These are phyloP conservation scores for Porcisia hertigi DNA, from an alignment of 208 protist genomes.

Conservation along the genomic window DNA sequence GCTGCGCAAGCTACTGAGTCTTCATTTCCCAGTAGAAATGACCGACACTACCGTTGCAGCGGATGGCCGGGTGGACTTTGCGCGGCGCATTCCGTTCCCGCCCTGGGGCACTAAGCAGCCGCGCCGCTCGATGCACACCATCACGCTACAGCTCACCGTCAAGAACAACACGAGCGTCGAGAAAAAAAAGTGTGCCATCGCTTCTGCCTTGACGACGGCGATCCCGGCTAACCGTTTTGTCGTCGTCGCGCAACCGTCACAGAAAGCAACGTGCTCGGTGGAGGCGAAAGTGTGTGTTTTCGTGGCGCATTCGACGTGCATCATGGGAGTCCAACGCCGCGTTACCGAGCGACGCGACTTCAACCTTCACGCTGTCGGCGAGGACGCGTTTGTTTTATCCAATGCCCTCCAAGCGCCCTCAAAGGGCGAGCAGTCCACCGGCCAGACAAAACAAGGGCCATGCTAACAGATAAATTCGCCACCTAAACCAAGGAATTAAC, in stretches of 20 bases:
- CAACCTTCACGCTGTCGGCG: conserved; percentile 71
- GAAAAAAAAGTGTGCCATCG: conserved; percentile 49
- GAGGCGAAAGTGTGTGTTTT: conserved; percentile 50
- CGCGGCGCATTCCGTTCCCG: conserved; percentile 20
- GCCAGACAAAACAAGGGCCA: neutral
- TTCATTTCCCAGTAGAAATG: conserved; percentile 50
- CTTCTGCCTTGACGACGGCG: conserved; percentile 41
- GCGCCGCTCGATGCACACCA: conserved; percentile 42
- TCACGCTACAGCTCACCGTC: conserved; percentile 63
- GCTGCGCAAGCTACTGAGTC: conserved; percentile 43
- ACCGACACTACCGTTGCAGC: conserved; percentile 4
- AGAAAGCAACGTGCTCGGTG: conserved; percentile 27
- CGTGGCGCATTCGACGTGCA: conserved; percentile 76
- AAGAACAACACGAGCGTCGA: conserved; percentile 89
- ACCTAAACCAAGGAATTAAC: neutral
- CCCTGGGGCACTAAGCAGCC: conserved; percentile 10
- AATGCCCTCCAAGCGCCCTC: conserved; percentile 29
- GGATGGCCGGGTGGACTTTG: conserved; percentile 23
- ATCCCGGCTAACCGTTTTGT: conserved; percentile 84
- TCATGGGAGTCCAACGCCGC: conserved; percentile 68
- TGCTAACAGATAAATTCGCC: no score
- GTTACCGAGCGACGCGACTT: conserved; percentile 53
- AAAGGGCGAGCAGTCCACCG: conserved; percentile 1
- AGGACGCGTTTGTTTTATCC: conserved; percentile 54
- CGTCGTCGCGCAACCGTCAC: conserved; percentile 40